Conservation (phyloP, 441 rosid genomes). For the Gossypium davidsonii region DNA sequence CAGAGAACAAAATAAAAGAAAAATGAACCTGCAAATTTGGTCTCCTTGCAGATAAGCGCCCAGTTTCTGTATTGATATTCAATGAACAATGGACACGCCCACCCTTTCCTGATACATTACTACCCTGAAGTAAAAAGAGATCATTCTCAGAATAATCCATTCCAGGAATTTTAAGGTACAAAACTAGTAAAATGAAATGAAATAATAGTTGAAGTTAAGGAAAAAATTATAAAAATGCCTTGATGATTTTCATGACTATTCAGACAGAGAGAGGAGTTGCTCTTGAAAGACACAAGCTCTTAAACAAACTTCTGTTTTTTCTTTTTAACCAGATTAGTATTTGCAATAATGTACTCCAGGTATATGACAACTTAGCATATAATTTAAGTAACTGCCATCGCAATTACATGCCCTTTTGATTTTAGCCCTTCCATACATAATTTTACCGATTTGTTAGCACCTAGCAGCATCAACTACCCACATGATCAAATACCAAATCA, state of each 20-base stretch:
- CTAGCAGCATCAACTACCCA: neutral
- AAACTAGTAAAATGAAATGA: neutral
- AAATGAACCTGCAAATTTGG: constrained; percentile 81
- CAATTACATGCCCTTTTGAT: neutral
- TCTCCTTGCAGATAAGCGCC: constrained; percentile 92
- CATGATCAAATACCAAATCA: neutral
- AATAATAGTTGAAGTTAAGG: neutral
- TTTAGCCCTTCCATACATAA: neutral
- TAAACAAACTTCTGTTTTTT: neutral
- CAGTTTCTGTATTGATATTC: constrained; percentile 96
- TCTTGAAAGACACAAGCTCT: neutral
- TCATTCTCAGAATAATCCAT: constrained; percentile 3
- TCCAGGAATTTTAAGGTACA: neutral
- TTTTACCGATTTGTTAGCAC: neutral
- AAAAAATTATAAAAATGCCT: neutral
- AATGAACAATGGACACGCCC: constrained; percentile 93
- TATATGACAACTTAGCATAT: neutral
- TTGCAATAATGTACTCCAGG: neutral
- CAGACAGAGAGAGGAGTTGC: neutral
- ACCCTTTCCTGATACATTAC: constrained; percentile 66
- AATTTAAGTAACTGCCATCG: neutral
- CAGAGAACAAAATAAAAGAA: constrained; percentile 2
- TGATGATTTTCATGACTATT: neutral
- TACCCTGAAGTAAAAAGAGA: constrained; percentile 44
- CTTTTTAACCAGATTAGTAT: neutral